Evolutionary conservation across 441 rosid genomes (phyloP), one percentile per base, ranked within the genome.

Genomic region (Erysimum pusillum): DNA sequence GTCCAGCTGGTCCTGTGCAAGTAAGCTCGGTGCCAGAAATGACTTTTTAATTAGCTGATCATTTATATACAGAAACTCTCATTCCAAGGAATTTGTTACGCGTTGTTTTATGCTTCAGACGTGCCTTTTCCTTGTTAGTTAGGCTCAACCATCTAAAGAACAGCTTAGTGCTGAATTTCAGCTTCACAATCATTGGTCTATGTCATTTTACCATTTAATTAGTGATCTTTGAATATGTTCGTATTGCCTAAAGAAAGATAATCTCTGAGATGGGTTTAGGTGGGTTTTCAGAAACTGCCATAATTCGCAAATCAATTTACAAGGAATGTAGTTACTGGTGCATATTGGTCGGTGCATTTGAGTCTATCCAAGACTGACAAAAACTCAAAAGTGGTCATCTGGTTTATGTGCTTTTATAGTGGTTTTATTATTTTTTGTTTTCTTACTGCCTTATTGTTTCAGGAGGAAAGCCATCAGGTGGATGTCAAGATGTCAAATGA

Each of bases 401-500:
- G 32, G 18, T 63, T 41, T 74, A n/a, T 14, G 1, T 56, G 31
- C 49, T 54, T 52, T 41, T 49, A 46, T 64, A 25, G 18, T 49
- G 48, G 18, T 45, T 69, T 64, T 60, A 53, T 42, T 45, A 49
- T 7, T 31, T 56, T 42, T 36, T 44, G 18, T 13, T 45, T n/a
- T 63, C 18, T 69, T 49, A 17, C 62, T 63, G 38, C 22, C 64
- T 58, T 79, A 31, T 65, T 63, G 28, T 81, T 84, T 71, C 88
- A 90, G 97, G 94, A 87, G 90, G 97, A 86, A 64, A 85, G 83
- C 79, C 86, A 76, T 38, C 97, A 85, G 76, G 70, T 78, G 48
- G 89, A 86, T 72, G 87, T 71, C 13, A 73, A 59, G 51, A 85
- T 94, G 98, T 90, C 99, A 60, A 97, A 94, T 88, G 98, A 97